Percentiles rank a stretch among this genome's conserved stretches.
These are phyloP conservation scores for Sporobolus alterniflorus DNA, from an alignment of 202 grass and related monocot genomes.

Conservation along the genomic window DNA sequence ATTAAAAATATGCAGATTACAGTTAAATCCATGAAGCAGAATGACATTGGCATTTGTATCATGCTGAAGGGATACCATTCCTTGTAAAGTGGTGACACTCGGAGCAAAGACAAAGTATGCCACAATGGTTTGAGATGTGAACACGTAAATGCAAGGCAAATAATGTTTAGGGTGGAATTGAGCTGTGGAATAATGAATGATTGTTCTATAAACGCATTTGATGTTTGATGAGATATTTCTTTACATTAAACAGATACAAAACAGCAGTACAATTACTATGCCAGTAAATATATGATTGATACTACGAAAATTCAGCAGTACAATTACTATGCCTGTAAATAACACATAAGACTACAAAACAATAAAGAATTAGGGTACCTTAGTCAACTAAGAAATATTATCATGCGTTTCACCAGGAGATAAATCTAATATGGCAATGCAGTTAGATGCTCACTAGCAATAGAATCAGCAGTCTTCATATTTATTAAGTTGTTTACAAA, in stretches of 20 bases:
- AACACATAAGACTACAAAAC: neutral
- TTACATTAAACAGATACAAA: neutral
- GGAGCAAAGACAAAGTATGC: slow-evolving; percentile 15
- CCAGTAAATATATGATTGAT: neutral
- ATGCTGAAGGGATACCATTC: slow-evolving; percentile 29
- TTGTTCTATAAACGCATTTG: slow-evolving; percentile 13
- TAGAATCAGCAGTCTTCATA: neutral
- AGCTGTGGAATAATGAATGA: slow-evolving; percentile 2
- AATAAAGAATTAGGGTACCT: neutral
- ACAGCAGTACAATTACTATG: neutral
- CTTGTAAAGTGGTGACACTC: slow-evolving; percentile 31
- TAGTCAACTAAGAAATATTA: neutral
- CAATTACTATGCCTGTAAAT: neutral
- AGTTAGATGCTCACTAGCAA: neutral
- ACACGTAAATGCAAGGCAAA: slow-evolving; percentile 45
- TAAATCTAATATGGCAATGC: neutral
- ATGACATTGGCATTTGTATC: neutral
- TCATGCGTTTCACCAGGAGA: neutral
- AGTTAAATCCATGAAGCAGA: slow-evolving; percentile 51
- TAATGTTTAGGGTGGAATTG: slow-evolving; percentile 23
- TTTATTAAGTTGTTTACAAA: no score
- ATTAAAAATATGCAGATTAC: slow-evolving; percentile 52
- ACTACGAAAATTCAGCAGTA: neutral
- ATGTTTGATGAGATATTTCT: neutral
- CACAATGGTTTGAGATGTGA: slow-evolving; percentile 15